Evolutionary conservation across 2,329 filamentous ascomycete species (phyloP).

Genomic region (Bipolaris gigantea): DNA sequence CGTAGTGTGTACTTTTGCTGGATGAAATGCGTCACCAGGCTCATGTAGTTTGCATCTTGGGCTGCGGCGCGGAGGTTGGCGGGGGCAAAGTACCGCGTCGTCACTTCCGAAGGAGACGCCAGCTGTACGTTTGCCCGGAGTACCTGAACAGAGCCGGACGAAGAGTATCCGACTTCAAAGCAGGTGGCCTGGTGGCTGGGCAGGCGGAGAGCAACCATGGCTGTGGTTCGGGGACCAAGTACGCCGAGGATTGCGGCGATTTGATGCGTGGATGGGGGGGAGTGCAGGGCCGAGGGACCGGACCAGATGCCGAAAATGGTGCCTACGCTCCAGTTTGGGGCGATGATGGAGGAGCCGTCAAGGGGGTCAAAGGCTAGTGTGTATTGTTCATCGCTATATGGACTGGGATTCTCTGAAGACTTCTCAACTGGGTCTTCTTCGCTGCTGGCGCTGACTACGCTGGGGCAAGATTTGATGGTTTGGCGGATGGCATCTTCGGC

Average conservation of each 20-base stretch:
- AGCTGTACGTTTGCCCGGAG: constrained; percentile 39
- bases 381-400: constrained; percentile 45
- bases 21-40: constrained; percentile 49
- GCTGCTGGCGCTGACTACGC: constrained; percentile 61
- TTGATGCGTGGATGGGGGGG: constrained; percentile 24
- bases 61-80: constrained; percentile 63
- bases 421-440: constrained; percentile 62
- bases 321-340: constrained; percentile 47
- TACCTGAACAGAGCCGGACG: constrained; percentile 45
- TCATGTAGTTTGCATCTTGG: constrained; percentile 54
- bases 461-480: constrained; percentile 56
- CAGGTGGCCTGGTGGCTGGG: constrained; percentile 48
- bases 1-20: constrained; percentile 60
- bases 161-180: constrained; percentile 56
- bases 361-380: constrained; percentile 65
- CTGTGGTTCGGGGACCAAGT: constrained; percentile 44
- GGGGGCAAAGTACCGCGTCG: constrained; percentile 63
- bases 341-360: constrained; percentile 63
- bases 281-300: constrained; percentile 30
- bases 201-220: constrained; percentile 57
- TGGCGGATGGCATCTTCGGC: constrained; percentile 60
- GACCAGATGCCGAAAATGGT: constrained; percentile 64
- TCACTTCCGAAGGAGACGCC: constrained; percentile 29
- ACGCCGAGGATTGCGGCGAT: constrained; percentile 41
- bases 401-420: neutral